Evolutionary conservation across 345 rosid genomes (phyloP).

Genomic region (Psidium friedrichsthalianum): DNA sequence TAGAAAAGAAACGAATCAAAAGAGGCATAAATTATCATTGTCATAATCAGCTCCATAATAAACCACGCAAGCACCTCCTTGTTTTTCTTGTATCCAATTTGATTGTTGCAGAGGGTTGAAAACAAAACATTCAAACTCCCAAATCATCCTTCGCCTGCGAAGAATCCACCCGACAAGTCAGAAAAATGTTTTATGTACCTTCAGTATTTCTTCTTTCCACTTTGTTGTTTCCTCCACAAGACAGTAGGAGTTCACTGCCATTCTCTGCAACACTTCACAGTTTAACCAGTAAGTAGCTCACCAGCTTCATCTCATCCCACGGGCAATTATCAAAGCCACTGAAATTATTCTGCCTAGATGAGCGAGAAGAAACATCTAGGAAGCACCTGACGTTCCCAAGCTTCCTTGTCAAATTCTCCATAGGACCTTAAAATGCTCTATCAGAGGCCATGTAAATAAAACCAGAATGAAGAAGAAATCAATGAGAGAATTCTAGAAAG

Average conservation of each 20-base stretch:
- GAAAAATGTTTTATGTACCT: neutral
- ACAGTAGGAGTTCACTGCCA: neutral
- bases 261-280: neutral
- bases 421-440: neutral
- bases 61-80: neutral
- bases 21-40: neutral
- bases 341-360: too few species aligned
- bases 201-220: neutral
- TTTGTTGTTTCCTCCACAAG: neutral
- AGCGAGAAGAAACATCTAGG: neutral
- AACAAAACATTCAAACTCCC: neutral
- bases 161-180: neutral
- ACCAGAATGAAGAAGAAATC: neutral
- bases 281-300: neutral
- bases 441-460: neutral
- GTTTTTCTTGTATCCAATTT: neutral
- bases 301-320: neutral
- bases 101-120: neutral
- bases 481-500: neutral
- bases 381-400: neutral
- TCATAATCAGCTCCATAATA: neutral
- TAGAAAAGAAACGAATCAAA: neutral
- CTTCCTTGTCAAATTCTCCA: neutral
- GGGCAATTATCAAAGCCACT: neutral
- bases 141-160: neutral